Evolutionary conservation across 192 early-diverging fungal species (phyloP), one percentile per base, ranked within the genome.

Genomic region (Podila horticola): DNA sequence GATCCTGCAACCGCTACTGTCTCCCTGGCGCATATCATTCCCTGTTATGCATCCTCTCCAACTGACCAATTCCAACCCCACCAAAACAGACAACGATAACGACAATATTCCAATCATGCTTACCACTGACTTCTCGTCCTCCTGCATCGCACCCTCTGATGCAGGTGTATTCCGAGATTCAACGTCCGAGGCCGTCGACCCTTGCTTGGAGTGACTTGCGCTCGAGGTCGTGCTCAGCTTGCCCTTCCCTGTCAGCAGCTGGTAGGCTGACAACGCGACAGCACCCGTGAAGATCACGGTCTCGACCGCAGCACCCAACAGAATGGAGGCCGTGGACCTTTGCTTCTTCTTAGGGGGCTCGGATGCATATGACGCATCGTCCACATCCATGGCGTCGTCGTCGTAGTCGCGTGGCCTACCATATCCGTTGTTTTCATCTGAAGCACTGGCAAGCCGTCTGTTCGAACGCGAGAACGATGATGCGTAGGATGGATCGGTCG

Each of bases 271-370:
- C 20, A 83, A 34, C 13, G 82, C 82, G 17, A 83, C 73, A 38
- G 82, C 82, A 51, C 82, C 79, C 9, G 79, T 82, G 63, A 82
- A 82, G 57, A 82, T 82, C 36, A 82, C 79, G 8, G 79, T 82
- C 51, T 82, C 79, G 57, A 82, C 67, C 19, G 74, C 79, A 4
- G 72, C 79, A 24, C 66, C 74, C 28, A 82, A 57, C 26, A 82
- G 57, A 59, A 74, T 82, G 3, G 73, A 70, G 8, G 79, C 68
- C 8, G 73, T 74, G n/a, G 67, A 74, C 9, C 72, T 58, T 22
- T 24, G 51, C 22, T 69, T 51, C 63, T 82, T 82, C 73, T 74
- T 74, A 30, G 79, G 79, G 33, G 79, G 79, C 45, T 82, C 79
- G 15, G 65, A 62, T 26, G 64, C 34, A 22, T 63, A 63, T 1